A percentile compares a stretch with the other conserved stretches of the same genome.
phyloP scores from a whole-genome alignment of 345 rosid genomes.

The Hevea brasiliensis region DNA sequence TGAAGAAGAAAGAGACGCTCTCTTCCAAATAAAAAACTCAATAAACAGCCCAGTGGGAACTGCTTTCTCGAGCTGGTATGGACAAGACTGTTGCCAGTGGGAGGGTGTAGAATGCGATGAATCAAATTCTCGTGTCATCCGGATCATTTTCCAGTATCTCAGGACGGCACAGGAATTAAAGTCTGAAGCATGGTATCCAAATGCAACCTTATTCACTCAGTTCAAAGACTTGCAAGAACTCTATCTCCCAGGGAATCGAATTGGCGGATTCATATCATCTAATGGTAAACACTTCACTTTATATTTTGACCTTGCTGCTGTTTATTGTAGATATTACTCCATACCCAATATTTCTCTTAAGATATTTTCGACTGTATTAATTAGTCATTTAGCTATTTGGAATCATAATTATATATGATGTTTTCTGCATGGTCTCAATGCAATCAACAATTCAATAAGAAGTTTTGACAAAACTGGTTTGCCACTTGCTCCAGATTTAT shows the following conservation, averaged over 20 bases:
- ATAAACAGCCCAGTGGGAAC: background rate
- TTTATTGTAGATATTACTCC: too few species aligned
- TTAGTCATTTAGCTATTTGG: too few species aligned
- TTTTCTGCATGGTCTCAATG: too few species aligned
- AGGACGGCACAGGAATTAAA: background rate
- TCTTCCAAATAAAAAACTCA: constrained; percentile 16
- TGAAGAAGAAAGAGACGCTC: constrained; percentile 12
- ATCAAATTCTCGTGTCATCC: background rate
- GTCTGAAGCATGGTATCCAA: constrained; percentile 20
- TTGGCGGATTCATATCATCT: constrained; percentile 22
- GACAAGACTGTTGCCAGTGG: background rate
- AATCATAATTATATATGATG: too few species aligned
- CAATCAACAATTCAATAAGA: too few species aligned
- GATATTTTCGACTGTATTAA: too few species aligned
- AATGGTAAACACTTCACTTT: too few species aligned
- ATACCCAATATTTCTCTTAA: too few species aligned
- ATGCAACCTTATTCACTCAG: constrained; percentile 18
- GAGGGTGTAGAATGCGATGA: background rate
- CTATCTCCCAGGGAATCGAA: constrained; percentile 11
- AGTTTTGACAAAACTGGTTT: too few species aligned
- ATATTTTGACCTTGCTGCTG: too few species aligned
- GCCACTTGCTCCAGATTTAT: too few species aligned
- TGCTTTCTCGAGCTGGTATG: constrained; percentile 19
- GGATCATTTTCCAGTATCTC: background rate
- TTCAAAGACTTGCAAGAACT: constrained; percentile 1